Evolutionary conservation across 2,329 filamentous ascomycete genomes (phyloP), one percentile per base, ranked within the genome.

Genomic region (Hymenoscyphus infarciens): DNA sequence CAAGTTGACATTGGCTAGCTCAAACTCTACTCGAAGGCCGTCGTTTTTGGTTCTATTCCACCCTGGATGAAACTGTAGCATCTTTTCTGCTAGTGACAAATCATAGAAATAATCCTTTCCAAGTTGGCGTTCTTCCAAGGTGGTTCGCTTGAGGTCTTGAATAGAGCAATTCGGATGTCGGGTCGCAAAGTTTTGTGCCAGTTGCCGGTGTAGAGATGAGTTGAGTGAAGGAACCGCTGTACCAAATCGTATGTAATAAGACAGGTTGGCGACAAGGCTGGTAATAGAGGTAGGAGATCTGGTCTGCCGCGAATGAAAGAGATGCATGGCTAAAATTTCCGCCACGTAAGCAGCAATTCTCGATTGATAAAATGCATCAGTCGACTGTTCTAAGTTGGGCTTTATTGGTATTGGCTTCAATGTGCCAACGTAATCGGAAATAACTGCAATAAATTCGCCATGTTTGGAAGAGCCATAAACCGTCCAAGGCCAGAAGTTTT

Each of bases 401-500:
- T 81, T 82, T 31, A 82, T 63, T 5, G 81, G 76, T 0, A 82
- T 80, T 4, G 84, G 75, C 62, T 81, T 80, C 25, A 90, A 76
- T 4, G 79, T 77, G 11, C 82, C 83, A 38, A 95, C 82, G 73
- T 91, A 95, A 3, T 82, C 81, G 19, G 90, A 83, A 19, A 97
- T 82, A 61, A 86, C 85, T 52, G 85, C 81, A 62, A 97, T 83
- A 71, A 97, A 94, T 0, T 81, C 80, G 0, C 84, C 82, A 70
- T 96, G 90, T 63, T 87, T 87, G 65, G 89, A 86, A 39, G 96
- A 79, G 45, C 89, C 87, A 62, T 91, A 88, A 62, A 96, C 92
- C 1, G 92, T 93, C 91, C 94, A 97, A 1, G 93, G 90, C 94
- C 94, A 98, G 73, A 92, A 91, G 74, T 97, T 95, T 73, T 97